Percentiles rank a stretch among this genome's conserved stretches.
These are phyloP conservation scores for Boletus edulis DNA, from an alignment of 768 basidiomycete genomes.

Conservation along the genomic window DNA sequence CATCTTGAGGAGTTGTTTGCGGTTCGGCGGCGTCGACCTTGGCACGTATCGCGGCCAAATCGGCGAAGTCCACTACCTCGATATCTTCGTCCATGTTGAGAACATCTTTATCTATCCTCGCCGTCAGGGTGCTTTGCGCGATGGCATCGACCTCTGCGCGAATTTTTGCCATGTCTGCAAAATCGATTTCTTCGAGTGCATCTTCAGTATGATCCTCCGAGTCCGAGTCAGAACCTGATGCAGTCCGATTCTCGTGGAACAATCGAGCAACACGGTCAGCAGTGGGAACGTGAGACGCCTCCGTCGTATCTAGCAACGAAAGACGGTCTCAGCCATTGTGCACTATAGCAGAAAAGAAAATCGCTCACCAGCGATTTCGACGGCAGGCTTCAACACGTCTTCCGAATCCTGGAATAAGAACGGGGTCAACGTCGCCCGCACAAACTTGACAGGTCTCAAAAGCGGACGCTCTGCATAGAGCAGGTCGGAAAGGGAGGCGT, in stretches of 20 bases:
- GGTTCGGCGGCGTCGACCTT: slow-evolving; percentile 8
- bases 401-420: slow-evolving; percentile 55
- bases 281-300: slow-evolving; percentile 61
- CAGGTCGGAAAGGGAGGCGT: slow-evolving; percentile 53
- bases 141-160: slow-evolving; percentile 38
- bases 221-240: slow-evolving; percentile 21
- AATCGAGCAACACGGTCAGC: slow-evolving; percentile 64
- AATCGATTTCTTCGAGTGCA: slow-evolving; percentile 61
- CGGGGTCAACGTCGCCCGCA: slow-evolving; percentile 52
- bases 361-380: slow-evolving; percentile 47
- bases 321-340: neutral
- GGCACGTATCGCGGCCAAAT: slow-evolving; percentile 19
- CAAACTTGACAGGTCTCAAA: slow-evolving; percentile 67
- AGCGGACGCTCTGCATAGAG: slow-evolving; percentile 59
- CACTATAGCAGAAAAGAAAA: neutral
- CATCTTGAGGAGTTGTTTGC: slow-evolving; percentile 9
- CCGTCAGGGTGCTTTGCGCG: slow-evolving; percentile 2
- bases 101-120: neutral
- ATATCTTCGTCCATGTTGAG: slow-evolving; percentile 45
- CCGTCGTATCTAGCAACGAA: slow-evolving; percentile 32
- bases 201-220: slow-evolving; percentile 32
- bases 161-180: slow-evolving; percentile 54
- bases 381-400: slow-evolving; percentile 55
- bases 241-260: slow-evolving; percentile 46
- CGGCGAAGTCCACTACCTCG: slow-evolving; percentile 50